Evolutionary conservation across 495 filamentous ascomycete species (phyloP), one percentile per base, ranked within the genome.

Genomic region (Pseudomonodictys pantanalensis): DNA sequence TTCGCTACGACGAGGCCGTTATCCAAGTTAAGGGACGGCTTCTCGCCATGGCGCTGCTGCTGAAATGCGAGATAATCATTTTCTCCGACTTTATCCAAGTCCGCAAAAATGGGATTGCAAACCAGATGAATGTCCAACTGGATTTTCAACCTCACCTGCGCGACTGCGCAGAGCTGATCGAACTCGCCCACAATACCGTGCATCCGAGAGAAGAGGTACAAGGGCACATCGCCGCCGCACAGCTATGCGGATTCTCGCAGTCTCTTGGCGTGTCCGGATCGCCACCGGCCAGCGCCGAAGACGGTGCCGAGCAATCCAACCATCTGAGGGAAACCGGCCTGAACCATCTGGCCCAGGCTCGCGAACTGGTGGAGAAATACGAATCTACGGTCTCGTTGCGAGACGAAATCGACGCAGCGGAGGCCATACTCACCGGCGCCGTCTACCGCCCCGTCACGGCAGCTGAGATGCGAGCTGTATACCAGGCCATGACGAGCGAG

Each of bases 1-100:
- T 85, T 60, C 51, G 65, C 17, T 73, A 79, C 24, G 75, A 79
- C 23, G 71, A 75, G 17, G 60, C 51, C 25, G 55, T 68, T 38
- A 71, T 83, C 26, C 80, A 84, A 51, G 70, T 71, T 12, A 76
- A 77, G 17, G 76, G 75, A 0, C 61, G 69, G 2, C 60, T 83
- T 26, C 77, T 81, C 46, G 78, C 80, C 15, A 72, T 69, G 11
- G 71, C 75, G 1, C 75, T 89, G 8, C 58, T 76, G 20, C 62
- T 88, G 1, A 78, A 79, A 44, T 79, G 81, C 56, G 81, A 86
- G 35, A 73, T 82, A 49, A 69, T 75, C 10, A 73, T 86, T 33
- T 67, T 89, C 15, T 72, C 73, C 20, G 81, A 85, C 60, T 83
- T 85, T 56, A 60, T 83, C 32, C 46, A 54, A 23, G 66, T 77